Conservation (phyloP, 192 early-diverging fungal species). For the Coemansia guatemalensis region DNA sequence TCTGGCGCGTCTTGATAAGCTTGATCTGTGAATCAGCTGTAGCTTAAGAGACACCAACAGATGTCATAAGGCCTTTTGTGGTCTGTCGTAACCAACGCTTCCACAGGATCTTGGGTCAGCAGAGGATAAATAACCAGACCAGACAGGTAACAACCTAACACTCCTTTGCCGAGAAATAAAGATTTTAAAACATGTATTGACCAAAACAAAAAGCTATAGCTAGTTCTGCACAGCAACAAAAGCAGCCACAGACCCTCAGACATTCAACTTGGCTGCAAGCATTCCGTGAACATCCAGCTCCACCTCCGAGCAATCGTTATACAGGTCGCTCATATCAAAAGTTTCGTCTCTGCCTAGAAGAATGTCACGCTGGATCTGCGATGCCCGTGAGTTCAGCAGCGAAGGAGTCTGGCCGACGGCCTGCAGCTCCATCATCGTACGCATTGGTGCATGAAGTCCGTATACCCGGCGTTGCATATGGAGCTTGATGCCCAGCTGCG, state of each 20-base stretch:
- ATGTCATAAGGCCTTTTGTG: background rate
- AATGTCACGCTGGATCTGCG: constrained; percentile 73
- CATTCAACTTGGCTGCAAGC: constrained; percentile 24
- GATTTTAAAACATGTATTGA: background rate
- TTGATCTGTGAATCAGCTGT: background rate
- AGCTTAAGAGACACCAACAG: too few species aligned
- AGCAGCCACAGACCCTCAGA: background rate
- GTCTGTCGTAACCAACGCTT: background rate
- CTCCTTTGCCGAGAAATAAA: background rate
- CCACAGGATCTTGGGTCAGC: background rate
- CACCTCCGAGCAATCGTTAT: constrained; percentile 56
- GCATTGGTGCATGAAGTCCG: constrained; percentile 90
- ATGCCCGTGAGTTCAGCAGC: constrained; percentile 23
- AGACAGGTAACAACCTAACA: background rate
- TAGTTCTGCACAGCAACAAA: background rate
- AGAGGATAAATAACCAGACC: background rate
- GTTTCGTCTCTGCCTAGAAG: constrained; percentile 83
- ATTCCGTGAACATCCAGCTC: constrained; percentile 29
- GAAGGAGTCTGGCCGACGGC: constrained; percentile 45
- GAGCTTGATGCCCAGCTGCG: constrained; percentile 78
- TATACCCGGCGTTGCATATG: constrained; percentile 77
- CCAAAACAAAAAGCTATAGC: background rate
- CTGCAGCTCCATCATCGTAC: constrained; percentile 87
- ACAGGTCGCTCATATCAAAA: constrained; percentile 89
- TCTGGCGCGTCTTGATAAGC: constrained; percentile 1